Conservation (phyloP, 2,329 filamentous ascomycete genomes). For the Taxawa tesnikishii region DNA sequence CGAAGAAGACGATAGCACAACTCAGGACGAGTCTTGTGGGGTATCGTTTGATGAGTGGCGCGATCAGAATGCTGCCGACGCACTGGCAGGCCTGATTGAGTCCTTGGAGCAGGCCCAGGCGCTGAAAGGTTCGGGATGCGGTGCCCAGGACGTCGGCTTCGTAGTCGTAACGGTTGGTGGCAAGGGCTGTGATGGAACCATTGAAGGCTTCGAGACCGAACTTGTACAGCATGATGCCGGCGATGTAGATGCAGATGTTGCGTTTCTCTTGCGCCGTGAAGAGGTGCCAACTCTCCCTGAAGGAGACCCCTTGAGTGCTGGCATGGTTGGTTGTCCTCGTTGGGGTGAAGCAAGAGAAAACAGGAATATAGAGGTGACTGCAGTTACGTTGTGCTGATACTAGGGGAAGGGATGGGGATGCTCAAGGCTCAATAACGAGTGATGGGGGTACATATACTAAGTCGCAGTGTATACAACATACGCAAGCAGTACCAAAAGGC, state of each 20-base stretch:
- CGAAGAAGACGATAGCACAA: conserved; percentile 32
- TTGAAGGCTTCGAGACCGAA: conserved; percentile 41
- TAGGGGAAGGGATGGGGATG: too few relatives aligned
- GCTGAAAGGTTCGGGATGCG: conserved; percentile 31
- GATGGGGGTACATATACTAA: too few relatives aligned
- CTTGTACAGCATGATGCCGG: conserved; percentile 41
- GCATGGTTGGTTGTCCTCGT: too few relatives aligned
- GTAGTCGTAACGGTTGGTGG: conserved; percentile 38
- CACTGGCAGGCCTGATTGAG: conserved; percentile 41
- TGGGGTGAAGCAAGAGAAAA: too few relatives aligned
- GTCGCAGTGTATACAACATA: too few relatives aligned
- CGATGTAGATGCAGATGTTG: conserved; percentile 35
- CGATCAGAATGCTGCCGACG: conserved; percentile 38
- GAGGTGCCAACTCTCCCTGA: too few relatives aligned
- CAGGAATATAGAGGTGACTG: too few relatives aligned
- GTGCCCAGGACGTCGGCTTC: conserved; percentile 22
- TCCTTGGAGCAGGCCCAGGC: conserved; percentile 34
- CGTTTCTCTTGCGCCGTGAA: conserved; percentile 30
- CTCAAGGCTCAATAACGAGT: too few relatives aligned
- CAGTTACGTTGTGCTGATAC: too few relatives aligned
- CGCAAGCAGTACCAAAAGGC: too few relatives aligned
- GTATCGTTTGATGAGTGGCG: conserved; percentile 36
- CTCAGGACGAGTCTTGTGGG: conserved; percentile 35
- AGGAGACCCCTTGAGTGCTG: too few relatives aligned
- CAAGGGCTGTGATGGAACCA: conserved; percentile 36